These are phyloP conservation scores for Sutorius australiensis DNA, from an alignment of 768 basidiomycete genomes.

Conservation along the genomic window DNA sequence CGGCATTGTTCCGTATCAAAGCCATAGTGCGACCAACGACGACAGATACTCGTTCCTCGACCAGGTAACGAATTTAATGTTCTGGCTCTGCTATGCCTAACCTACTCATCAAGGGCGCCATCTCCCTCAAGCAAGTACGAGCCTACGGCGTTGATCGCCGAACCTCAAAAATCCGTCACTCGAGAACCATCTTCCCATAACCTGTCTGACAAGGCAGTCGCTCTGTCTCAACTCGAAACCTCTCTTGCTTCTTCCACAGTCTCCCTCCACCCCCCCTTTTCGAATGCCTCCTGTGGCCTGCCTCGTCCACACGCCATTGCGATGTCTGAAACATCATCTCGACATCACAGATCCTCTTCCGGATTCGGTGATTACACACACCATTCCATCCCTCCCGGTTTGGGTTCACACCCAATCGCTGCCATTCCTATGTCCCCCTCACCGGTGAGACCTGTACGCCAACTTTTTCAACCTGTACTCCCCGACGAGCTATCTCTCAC, in stretches of 20 bases:
- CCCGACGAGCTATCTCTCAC: constrained; percentile 65
- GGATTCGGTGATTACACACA: constrained; percentile 39
- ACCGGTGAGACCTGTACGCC: constrained; percentile 52
- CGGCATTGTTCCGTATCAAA: constrained; percentile 37
- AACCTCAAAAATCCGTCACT: constrained; percentile 49
- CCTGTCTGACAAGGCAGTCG: constrained; percentile 42
- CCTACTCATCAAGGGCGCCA: not conserved
- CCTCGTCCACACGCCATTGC: constrained; percentile 14
- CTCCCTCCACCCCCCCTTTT: constrained; percentile 10
- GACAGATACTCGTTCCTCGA: not conserved
- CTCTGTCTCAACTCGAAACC: constrained; percentile 37
- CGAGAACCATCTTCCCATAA: constrained; percentile 37
- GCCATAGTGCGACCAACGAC: constrained; percentile 7
- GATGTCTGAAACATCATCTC: constrained; percentile 18
- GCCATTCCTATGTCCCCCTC: constrained; percentile 28
- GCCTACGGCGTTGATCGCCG: constrained; percentile 42
- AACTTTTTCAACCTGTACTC: constrained; percentile 63
- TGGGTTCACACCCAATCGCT: constrained; percentile 8
- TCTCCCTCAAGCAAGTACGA: constrained; percentile 39
- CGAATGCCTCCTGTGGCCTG: constrained; percentile 11
- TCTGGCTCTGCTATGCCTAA: not conserved
- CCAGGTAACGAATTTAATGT: constrained; percentile 10
- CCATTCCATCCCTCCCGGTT: not conserved
- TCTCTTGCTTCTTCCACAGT: constrained; percentile 40
- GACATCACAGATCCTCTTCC: constrained; percentile 32